These are phyloP conservation scores for Orbilia brochopaga DNA, from an alignment of 2,329 filamentous ascomycete species.

Conservation along the genomic window DNA sequence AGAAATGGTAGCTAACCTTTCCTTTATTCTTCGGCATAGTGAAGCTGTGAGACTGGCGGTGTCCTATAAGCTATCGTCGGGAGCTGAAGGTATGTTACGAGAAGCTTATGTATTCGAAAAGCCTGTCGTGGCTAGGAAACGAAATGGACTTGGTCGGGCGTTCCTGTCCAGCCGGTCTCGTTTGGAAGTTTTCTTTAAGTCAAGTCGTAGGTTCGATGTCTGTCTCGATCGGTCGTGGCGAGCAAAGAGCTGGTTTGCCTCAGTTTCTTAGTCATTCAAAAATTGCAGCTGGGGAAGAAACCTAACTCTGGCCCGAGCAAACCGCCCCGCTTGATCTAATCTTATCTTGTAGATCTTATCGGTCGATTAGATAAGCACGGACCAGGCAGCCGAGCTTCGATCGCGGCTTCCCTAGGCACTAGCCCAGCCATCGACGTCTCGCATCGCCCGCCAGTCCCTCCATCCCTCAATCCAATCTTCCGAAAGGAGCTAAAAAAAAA, in stretches of 20 bases:
- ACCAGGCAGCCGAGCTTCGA: neutral
- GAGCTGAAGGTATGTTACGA: neutral
- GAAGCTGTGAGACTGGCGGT: neutral
- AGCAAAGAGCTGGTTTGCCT: no score
- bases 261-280: neutral
- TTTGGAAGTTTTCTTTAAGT: no score
- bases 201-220: no score
- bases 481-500: neutral
- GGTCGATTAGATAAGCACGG: neutral
- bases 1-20: conserved; percentile 72
- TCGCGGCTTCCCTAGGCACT: neutral
- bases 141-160: no score
- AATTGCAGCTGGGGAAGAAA: conserved; percentile 1
- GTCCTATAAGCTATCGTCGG: neutral
- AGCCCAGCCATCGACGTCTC: neutral
- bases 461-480: neutral
- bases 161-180: no score
- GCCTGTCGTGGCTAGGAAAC: neutral
- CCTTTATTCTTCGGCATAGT: conserved; percentile 98
- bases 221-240: no score
- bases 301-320: neutral
- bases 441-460: neutral
- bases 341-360: neutral
- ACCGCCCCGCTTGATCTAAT: neutral
- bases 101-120: neutral